Base-by-base conservation (phyloP, 2,329 filamentous ascomycete species). In the Cytospora mali region DNA sequence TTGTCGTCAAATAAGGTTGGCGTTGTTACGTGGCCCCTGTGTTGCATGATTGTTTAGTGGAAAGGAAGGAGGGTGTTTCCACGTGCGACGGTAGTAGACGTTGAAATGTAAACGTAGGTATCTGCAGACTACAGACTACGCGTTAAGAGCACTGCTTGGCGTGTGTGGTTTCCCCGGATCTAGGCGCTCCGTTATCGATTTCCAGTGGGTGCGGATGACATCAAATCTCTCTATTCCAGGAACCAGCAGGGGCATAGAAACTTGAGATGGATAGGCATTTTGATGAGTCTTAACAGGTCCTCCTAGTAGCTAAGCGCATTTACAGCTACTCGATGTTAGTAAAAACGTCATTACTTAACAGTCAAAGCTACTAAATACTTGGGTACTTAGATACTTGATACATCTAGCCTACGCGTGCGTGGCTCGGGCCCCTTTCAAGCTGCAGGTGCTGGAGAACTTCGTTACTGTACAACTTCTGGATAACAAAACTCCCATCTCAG, bases 341-440 rank as follows among this genome's bases (percentile, higher is more conserved):
- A 21, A n/a, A 7, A 13, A 46, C 42, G 18, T 21, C 6, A 3
- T 39, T 42, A 7, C 21, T 18, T n/a, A 42, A 6, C 35, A n/a
- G 35, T n/a, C 31, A 33, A 9, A n/a, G n/a, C n/a, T n/a, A n/a
- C 9, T 33, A 33, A 13, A 13, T 33, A 35, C 33, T 14, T 14
- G 33, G 7, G 10, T 6, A 18, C 16, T 39, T 6, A 18, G 35
- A 39, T 39, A n/a, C n/a, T n/a, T n/a, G n/a, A n/a, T n/a, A n/a
- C n/a, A n/a, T n/a, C 31, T 10, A 33, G 2, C 55, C 49, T 53
- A 46, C 16, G 14, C 23, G 23, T 28, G 25, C 49, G 39, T 50
- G 50, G 58, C 58, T 49, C 42, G 50, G 53, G 60, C 62, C 60
- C 59, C 50, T 64, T 64, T 46, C 42, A 55, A 54, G 52, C 49